phyloP scores from a whole-genome alignment of 1,284 basidiomycete genomes.

The Ceratobasidium sp. region DNA sequence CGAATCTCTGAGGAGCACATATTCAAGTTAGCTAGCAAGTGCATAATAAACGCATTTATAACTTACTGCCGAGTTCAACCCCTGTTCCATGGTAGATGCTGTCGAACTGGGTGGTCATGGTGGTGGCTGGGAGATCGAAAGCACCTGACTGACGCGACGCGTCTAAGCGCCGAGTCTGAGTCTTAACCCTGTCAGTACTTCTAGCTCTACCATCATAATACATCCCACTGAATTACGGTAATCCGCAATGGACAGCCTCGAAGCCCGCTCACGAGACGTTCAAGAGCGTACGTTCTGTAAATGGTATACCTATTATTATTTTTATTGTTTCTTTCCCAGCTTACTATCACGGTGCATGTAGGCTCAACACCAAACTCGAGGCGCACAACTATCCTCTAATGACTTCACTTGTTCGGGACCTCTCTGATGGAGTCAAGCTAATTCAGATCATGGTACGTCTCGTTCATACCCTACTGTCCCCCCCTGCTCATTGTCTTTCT shows the following conservation, averaged over 20 bases:
- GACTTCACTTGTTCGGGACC: constrained; percentile 85
- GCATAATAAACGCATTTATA: neutral
- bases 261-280: constrained; percentile 67
- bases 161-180: constrained; percentile 29
- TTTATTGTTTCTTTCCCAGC: neutral
- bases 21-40: constrained; percentile 1
- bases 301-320: constrained; percentile 68
- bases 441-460: constrained; percentile 82
- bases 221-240: neutral
- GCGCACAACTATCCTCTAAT: constrained; percentile 85
- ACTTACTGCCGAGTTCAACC: constrained; percentile 78
- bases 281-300: constrained; percentile 84
- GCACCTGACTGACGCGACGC: constrained; percentile 17
- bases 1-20: constrained; percentile 84
- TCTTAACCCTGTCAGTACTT: neutral
- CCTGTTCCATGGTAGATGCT: constrained; percentile 77
- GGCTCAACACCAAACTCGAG: constrained; percentile 96
- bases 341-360: constrained; percentile 48
- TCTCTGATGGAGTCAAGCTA: constrained; percentile 92
- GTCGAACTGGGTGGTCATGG: constrained; percentile 71
- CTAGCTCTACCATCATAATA: neutral
- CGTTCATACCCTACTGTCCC: neutral
- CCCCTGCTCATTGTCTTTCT: neutral
- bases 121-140: neutral
- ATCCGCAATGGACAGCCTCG: constrained; percentile 59